A percentile compares a stretch with the other conserved stretches of the same genome.
phyloP scores from a whole-genome alignment of 495 filamentous ascomycete genomes.

The Xanthoparmelia taractica region DNA sequence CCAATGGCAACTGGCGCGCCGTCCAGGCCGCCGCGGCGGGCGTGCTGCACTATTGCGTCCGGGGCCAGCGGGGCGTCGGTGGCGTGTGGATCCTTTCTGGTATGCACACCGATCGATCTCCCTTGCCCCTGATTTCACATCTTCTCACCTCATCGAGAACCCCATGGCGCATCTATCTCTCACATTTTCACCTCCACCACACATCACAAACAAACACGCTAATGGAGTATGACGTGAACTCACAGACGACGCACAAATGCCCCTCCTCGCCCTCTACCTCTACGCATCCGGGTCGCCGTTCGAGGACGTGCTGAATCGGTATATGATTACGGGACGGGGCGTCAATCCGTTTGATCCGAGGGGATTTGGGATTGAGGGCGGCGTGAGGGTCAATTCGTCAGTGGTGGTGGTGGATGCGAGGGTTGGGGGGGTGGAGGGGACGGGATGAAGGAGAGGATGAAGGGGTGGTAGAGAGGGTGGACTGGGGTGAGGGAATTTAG shows the following conservation, averaged over 20 bases:
- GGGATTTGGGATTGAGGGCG: not conserved
- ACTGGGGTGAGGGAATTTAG: not conserved
- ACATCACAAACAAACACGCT: too few species aligned
- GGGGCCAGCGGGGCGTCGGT: not conserved
- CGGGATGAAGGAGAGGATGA: not conserved
- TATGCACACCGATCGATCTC: not conserved
- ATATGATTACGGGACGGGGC: conserved; percentile 3
- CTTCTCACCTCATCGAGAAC: too few species aligned
- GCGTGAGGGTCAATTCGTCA: not conserved
- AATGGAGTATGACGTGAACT: not conserved
- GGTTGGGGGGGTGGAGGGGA: not conserved
- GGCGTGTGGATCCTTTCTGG: conserved; percentile 6
- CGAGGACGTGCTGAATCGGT: conserved; percentile 2
- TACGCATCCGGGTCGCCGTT: conserved; percentile 8
- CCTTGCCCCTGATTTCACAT: too few species aligned
- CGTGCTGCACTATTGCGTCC: not conserved
- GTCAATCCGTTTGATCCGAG: conserved; percentile 8
- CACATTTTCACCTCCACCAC: not conserved
- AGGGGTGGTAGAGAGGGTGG: not conserved
- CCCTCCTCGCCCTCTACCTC: not conserved
- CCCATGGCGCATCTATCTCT: too few species aligned
- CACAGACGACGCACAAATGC: not conserved
- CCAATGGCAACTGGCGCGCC: not conserved
- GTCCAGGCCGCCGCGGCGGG: not conserved
- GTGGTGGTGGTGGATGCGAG: not conserved